Conservation (phyloP, 352 stramenopile species). For the Globisporangium barbulae region DNA sequence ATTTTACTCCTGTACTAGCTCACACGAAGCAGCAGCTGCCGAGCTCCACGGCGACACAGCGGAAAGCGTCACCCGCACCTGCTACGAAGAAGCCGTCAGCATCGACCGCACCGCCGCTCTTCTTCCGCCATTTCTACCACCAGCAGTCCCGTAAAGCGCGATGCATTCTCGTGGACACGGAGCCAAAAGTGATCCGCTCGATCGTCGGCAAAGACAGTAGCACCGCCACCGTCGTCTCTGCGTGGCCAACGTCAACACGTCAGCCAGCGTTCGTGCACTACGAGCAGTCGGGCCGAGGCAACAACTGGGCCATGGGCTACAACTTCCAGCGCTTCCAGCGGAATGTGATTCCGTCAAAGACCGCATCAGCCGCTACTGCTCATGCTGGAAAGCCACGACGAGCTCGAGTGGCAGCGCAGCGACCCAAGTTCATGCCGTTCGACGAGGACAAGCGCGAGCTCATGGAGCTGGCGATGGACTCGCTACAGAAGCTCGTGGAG, state of each 20-base stretch:
- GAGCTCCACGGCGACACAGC: not conserved
- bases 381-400: not conserved
- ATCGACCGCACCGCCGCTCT: constrained; percentile 1
- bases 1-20: not conserved
- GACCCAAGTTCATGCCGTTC: constrained; percentile 2
- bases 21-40: not conserved
- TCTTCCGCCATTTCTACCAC: constrained; percentile 52
- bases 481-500: constrained; percentile 70
- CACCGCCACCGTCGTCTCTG: too few species aligned
- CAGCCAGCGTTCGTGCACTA: constrained; percentile 46
- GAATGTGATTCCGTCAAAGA: constrained; percentile 28
- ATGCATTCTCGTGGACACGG: constrained; percentile 77
- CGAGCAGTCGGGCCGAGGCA: constrained; percentile 74
- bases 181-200: constrained; percentile 67
- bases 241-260: constrained; percentile 12
- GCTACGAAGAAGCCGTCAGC: not conserved
- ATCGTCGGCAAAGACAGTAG: constrained; percentile 16
- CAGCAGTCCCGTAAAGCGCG: constrained; percentile 34
- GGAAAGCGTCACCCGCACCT: not conserved
- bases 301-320: constrained; percentile 91
- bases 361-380: not conserved
- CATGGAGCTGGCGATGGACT: constrained; percentile 71
- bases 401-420: not conserved
- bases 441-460: constrained; percentile 42
- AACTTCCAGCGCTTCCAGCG: constrained; percentile 43